Conservation (phyloP, 1,139 yeast genomes). For the Blastobotrys apis region DNA sequence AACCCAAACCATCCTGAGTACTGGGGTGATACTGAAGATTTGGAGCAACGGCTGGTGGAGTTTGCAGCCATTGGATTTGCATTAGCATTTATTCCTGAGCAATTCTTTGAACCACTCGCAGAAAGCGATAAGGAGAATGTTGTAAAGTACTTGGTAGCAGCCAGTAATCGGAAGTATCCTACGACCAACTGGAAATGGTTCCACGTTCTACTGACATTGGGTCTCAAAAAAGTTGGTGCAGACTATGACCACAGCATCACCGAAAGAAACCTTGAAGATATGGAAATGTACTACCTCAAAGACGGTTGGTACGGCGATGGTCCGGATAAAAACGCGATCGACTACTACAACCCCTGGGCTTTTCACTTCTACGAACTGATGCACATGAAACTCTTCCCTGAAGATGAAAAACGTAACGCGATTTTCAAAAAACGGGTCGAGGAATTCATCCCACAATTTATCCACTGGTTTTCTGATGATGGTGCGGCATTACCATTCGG, state of each 20-base stretch:
- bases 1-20: conserved; percentile 31
- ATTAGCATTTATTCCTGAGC: conserved; percentile 26
- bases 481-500: conserved; percentile 35
- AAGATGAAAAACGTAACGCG: conserved; percentile 22
- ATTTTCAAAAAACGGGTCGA: conserved; percentile 25
- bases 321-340: conserved; percentile 27
- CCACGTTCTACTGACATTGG: conserved; percentile 31
- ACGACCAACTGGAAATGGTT: conserved; percentile 34
- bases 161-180: conserved; percentile 22
- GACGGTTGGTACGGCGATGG: conserved; percentile 38
- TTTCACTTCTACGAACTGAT: conserved; percentile 33
- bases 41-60: conserved; percentile 32
- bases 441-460: conserved; percentile 26
- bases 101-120: conserved; percentile 32
- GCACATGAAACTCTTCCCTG: conserved; percentile 21
- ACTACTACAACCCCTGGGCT: conserved; percentile 35
- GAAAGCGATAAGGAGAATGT: conserved; percentile 25
- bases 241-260: conserved; percentile 19
- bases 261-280: conserved; percentile 23
- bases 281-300: conserved; percentile 29
- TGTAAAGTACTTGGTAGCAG: conserved; percentile 22
- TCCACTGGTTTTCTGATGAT: conserved; percentile 28
- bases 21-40: conserved; percentile 29
- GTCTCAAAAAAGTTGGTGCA: conserved; percentile 29
- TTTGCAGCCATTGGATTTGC: conserved; percentile 34